Base-by-base conservation (phyloP, 441 rosid genomes). In the Lepidium campestre region DNA sequence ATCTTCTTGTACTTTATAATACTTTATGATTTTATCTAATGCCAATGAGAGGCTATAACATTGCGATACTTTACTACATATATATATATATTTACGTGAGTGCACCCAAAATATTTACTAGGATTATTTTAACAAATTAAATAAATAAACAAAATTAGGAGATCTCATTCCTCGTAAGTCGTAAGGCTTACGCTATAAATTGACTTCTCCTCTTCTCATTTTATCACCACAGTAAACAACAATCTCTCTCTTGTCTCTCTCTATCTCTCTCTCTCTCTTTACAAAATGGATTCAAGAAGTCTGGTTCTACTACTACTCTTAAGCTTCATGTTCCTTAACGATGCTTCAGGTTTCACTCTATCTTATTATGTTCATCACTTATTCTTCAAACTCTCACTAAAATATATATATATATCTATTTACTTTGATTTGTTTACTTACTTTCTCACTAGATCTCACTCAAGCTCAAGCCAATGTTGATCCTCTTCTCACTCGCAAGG, bases 401-500 rank as follows among this genome's bases (percentile, higher is more conserved):
- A n/a, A 19, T 29, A 29, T 2, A 29, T 29, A 29, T 29, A n/a
- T n/a, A n/a, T n/a, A n/a, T 29, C 34, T 7, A 22, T 22, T 1
- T 29, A 29, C 6, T 10, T 42, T 1, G 14, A 0, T 42, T 29
- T 20, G 20, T 10, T 45, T n/a, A n/a, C n/a, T 59, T 32, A 10
- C 7, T 19, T 13, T 27, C 41, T 37, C 6, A 35, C 32, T 71
- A 84, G 82, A 74, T 55, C 61, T 75, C 60, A 27, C 68, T 27
- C 10, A 68, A 40, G 83, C 65, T 35, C 62, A 66, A 57, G 71
- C 41, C 20, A 34, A 42, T 44, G 69, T 65, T 15, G 19, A 70
- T 22, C 59, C 67, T 35, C 71, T 41, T 64, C 56, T 54, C 39
- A 59, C 29, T 73, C 77, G 88, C 78, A 81, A 84, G 86, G 88